A percentile compares a stretch with the other conserved stretches of the same genome.
Evolutionary conservation across 345 rosid species (phyloP).

Genomic region (Atalantia buxifolia): DNA sequence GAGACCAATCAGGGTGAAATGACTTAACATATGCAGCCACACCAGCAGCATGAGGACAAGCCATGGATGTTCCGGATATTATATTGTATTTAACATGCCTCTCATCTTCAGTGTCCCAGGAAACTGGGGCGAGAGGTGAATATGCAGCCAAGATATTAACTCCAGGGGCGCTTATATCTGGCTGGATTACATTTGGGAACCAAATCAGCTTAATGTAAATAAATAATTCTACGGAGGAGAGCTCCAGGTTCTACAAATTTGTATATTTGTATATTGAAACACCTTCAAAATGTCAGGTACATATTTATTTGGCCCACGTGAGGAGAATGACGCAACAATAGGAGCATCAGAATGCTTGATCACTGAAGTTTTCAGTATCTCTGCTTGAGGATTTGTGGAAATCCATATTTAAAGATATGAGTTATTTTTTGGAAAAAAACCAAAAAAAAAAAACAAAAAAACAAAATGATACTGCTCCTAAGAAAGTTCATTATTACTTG

Average conservation of each 20-base stretch:
- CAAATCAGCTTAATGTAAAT: not conserved
- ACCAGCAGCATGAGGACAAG: slow-evolving; percentile 55
- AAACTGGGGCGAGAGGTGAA: slow-evolving; percentile 23
- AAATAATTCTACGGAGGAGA: not conserved
- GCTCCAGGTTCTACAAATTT: too few relatives aligned
- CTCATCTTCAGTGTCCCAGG: slow-evolving; percentile 8
- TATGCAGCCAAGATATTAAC: slow-evolving; percentile 41
- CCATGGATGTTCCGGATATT: slow-evolving; percentile 51
- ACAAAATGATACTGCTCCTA: not conserved
- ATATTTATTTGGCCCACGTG: slow-evolving; percentile 35
- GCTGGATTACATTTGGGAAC: slow-evolving; percentile 26
- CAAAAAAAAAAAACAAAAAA: too few relatives aligned
- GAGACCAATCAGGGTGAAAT: slow-evolving; percentile 37
- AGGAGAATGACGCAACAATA: slow-evolving; percentile 32
- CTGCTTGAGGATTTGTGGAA: not conserved
- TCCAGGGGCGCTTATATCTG: slow-evolving; percentile 50
- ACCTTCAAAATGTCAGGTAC: slow-evolving; percentile 19
- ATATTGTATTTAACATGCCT: slow-evolving; percentile 28
- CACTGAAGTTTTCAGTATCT: slow-evolving; percentile 17
- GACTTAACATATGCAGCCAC: slow-evolving; percentile 32
- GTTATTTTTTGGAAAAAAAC: not conserved
- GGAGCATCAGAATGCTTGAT: slow-evolving; percentile 14
- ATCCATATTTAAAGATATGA: not conserved
- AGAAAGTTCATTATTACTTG: slow-evolving; percentile 19
- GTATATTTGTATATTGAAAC: not conserved